These are phyloP conservation scores for Avicennia marina DNA, from an alignment of 257 asterid genomes.

Conservation along the genomic window DNA sequence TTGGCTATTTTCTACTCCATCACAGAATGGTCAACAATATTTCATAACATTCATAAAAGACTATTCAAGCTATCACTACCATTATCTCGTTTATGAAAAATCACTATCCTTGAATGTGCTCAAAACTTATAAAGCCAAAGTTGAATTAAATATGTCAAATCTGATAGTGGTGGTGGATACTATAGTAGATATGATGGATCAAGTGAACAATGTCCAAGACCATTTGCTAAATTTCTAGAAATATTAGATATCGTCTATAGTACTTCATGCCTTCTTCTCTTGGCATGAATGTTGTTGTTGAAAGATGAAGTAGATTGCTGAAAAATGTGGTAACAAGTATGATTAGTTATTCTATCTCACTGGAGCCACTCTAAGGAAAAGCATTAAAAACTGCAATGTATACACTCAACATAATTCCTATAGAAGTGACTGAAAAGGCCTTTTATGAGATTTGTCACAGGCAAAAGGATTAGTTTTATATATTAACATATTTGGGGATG, in stretches of 20 bases:
- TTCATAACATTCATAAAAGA: not conserved
- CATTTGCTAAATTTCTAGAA: not conserved
- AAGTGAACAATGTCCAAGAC: not conserved
- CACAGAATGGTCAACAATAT: constrained; percentile 15
- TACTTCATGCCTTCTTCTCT: not conserved
- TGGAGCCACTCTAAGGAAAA: not conserved
- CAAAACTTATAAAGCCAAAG: not conserved
- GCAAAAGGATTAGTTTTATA: not conserved
- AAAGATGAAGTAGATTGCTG: not conserved
- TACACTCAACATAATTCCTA: not conserved
- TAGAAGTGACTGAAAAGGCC: too few species aligned
- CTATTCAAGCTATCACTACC: not conserved
- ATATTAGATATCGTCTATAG: not conserved
- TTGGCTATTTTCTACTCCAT: not conserved
- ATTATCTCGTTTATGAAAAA: not conserved
- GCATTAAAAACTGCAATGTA: not conserved
- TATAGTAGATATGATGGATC: not conserved
- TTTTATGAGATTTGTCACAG: too few species aligned
- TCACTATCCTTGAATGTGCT: not conserved
- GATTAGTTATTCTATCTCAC: constrained; percentile 3
- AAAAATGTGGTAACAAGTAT: not conserved
- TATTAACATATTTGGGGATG: too few species aligned
- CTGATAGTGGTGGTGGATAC: constrained; percentile 2
- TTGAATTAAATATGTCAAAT: not conserved
- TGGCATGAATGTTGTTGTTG: not conserved